phyloP scores from a whole-genome alignment of 2,329 filamentous ascomycete species.

The Coleophoma crateriformis region DNA sequence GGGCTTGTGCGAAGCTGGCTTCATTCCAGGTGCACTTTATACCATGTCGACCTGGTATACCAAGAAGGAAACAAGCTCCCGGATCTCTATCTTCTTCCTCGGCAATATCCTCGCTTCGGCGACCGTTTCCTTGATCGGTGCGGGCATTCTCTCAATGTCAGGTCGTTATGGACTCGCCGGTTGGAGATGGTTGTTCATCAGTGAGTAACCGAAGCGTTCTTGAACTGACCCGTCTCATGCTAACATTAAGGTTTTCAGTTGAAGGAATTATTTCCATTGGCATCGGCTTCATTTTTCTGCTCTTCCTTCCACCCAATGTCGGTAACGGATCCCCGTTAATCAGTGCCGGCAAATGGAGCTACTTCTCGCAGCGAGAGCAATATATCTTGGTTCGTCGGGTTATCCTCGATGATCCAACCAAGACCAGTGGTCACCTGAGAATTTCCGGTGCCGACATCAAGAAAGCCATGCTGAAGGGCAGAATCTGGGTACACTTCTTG shows the following conservation, averaged over 20 bases:
- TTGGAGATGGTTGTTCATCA: constrained; percentile 2
- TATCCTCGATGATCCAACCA: constrained; percentile 36
- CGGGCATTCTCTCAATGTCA: constrained; percentile 16
- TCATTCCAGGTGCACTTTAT: constrained; percentile 35
- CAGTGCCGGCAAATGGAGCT: constrained; percentile 32
- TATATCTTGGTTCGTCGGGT: constrained; percentile 35
- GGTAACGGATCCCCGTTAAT: constrained; percentile 30
- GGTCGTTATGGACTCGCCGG: neutral
- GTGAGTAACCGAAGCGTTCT: neutral
- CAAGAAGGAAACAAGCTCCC: constrained; percentile 48
- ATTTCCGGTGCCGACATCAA: constrained; percentile 18
- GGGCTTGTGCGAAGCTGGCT: neutral
- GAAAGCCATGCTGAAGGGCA: neutral
- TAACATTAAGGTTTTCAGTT: neutral
- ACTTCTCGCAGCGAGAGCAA: constrained; percentile 35
- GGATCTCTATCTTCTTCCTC: constrained; percentile 53
- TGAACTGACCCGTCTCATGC: no score
- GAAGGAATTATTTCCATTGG: neutral
- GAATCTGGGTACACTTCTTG: constrained; percentile 17
- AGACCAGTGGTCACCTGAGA: constrained; percentile 28
- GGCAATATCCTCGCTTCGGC: constrained; percentile 52
- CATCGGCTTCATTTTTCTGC: constrained; percentile 25
- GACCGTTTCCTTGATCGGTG: constrained; percentile 49
- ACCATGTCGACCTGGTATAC: constrained; percentile 60
- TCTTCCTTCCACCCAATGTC: constrained; percentile 31